Base-by-base conservation (phyloP, 1,284 basidiomycete species). In the Paramarasmius palmivorus region DNA sequence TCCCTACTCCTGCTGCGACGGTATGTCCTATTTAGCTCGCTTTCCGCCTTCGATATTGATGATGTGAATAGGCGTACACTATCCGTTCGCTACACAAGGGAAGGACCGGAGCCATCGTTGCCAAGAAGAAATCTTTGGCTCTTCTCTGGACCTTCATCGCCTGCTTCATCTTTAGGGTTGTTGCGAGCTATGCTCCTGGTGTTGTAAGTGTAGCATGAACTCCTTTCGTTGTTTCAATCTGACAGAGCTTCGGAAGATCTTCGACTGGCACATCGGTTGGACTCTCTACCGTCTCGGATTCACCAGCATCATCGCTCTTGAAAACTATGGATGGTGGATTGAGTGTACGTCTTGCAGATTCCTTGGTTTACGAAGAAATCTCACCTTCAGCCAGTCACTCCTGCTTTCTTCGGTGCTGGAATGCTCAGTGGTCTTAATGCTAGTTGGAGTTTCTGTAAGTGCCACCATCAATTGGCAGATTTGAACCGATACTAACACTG, bases 241-340 rank as follows among this genome's bases (percentile, higher is more conserved):
- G 32, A 57, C 19, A n/a, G 29, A 6, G 8, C 1, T 5, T n/a
- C n/a, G 25, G 17, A 53, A 77, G 75, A 65, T 86, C 44, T 83
- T 76, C 64, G 84, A 87, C 65, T 86, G 84, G 84, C 84, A 87
- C 64, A 79, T 86, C 53, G 82, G 81, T 55, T 84, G 81, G 81
- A 83, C 82, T 50, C 72, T 87, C 48, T 85, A 81, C 68, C 71
- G 76, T 47, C 67, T 86, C 51, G 86, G 84, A 20, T 83, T 82
- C 73, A 81, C 77, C 23, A 75, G 74, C 61, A 83, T 84, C 59
- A 82, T 88, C 57, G 68, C 71, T n/a, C 66, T 84, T 38, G 85
- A 86, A 50, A 82, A 83, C 61, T 83, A 76, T 59, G 81, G 74
- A 32, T 81, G 81, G 79, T 73, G 64, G 55, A 71, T 81, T 56